Base-by-base conservation (phyloP, 2,329 filamentous ascomycete species). In the Aspergillus tubingensis region DNA sequence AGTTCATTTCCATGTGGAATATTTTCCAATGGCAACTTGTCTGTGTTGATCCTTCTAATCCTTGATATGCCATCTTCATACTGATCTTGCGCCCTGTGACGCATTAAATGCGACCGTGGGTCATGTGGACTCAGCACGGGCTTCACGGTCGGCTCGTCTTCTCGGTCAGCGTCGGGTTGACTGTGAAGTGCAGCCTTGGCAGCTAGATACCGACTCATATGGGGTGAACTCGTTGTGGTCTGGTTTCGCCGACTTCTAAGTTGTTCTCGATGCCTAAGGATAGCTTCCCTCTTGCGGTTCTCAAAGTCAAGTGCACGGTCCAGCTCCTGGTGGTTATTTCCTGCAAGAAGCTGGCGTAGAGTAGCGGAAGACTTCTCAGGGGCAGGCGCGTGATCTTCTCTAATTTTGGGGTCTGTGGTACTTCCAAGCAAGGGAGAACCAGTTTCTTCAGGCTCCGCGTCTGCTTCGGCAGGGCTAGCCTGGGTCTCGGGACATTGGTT, bases 291-390 rank as follows among this genome's bases (percentile, higher is more conserved):
- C 63, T 79, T 78, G 43, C 75, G 69, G 15, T 67, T 65, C 51
- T 79, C 76, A 60, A 77, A 78, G 36, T 78, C 75, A 50, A 79
- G 67, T 21, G 76, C 74, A 11, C 70, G 65, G 43, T 70, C 66
- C 4, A 76, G 48, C 32, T 70, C 68, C 7, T 63, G 58, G 0
- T 64, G 56, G 13, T 43, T 53, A 6, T 59, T 11, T n/a, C 49
- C 61, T 3, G 61, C 51, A 11, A 62, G 60, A 11, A 62, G 60
- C 17, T 61, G 54, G 23, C 72, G 69, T 17, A 71, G 54, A 8
- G 62, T 61, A 25, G 65, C 57, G 5, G 70, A 68, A 67, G 66
- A 71, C 39, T 63, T 58, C 19, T 70, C 69, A 23, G 69, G 63
- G 25, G 65, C 64, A 3, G 69, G 66, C 21, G 63, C 63, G 15